phyloP scores from a whole-genome alignment of 306 rosid species.

The Trifolium dubium region DNA sequence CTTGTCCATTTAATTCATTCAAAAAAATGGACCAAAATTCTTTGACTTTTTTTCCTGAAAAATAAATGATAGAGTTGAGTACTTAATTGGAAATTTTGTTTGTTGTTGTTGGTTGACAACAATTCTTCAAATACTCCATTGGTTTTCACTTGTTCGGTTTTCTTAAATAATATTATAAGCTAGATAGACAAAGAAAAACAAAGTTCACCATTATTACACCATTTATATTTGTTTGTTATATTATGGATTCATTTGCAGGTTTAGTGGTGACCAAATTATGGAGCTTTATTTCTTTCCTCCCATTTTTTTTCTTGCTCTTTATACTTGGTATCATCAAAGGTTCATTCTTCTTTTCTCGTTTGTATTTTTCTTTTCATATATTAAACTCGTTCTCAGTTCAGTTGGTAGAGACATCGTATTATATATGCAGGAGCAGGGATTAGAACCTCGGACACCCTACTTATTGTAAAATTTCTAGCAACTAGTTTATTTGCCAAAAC shows the following conservation, averaged over 20 bases:
- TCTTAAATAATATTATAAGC: conserved; percentile 11
- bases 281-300: conserved; percentile 69
- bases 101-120: neutral
- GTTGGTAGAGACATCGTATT: too few relatives aligned
- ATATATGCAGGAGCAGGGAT: too few relatives aligned
- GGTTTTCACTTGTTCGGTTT: neutral
- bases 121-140: neutral
- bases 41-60: neutral
- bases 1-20: neutral
- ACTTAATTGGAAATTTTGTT: neutral
- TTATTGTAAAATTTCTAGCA: too few relatives aligned
- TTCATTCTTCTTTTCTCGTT: conserved; percentile 28
- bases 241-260: conserved; percentile 55
- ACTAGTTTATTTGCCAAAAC: too few relatives aligned
- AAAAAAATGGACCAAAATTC: neutral
- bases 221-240: neutral
- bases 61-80: too few relatives aligned
- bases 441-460: too few relatives aligned
- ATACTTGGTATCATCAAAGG: conserved; percentile 77
- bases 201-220: neutral
- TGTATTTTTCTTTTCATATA: neutral
- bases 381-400: too few relatives aligned
- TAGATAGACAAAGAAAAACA: neutral
- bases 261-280: conserved; percentile 49
- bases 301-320: conserved; percentile 70